Evolutionary conservation across 164 flowering plant species (phyloP).

Genomic region (Piper betle): DNA sequence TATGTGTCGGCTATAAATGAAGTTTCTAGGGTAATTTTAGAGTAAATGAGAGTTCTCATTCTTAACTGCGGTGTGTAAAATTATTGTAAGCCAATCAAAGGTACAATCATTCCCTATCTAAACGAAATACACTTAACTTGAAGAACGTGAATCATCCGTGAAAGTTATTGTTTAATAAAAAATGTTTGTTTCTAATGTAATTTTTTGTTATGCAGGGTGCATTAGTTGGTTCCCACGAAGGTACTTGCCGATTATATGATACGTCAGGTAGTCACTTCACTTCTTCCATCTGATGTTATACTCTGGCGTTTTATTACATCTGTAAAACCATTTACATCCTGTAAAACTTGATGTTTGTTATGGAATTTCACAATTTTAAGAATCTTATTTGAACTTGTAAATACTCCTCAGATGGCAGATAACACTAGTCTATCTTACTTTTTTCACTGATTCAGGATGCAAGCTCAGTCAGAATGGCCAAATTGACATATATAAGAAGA

Average conservation of each 20-base stretch:
- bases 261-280: conserved; percentile 30
- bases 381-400: no score
- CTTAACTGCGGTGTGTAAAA: neutral
- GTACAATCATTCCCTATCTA: neutral
- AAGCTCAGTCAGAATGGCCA: conserved; percentile 41
- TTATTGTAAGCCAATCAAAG: no score
- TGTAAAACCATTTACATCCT: no score
- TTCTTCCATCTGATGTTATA: neutral
- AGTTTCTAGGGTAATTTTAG: no score
- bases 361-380: no score
- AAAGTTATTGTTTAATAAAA: no score
- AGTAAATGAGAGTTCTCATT: neutral
- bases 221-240: conserved; percentile 63
- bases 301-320: neutral
- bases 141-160: neutral
- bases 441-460: conserved; percentile 29
- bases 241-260: conserved; percentile 50
- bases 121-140: no score
- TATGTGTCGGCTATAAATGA: no score
- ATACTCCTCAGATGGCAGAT: neutral
- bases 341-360: no score
- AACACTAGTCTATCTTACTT: neutral
- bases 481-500: conserved; percentile 36
- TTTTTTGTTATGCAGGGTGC: conserved; percentile 47
- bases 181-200: neutral